phyloP scores from a whole-genome alignment of 202 grass and related monocot genomes.

The Brachypodium distachyon region DNA sequence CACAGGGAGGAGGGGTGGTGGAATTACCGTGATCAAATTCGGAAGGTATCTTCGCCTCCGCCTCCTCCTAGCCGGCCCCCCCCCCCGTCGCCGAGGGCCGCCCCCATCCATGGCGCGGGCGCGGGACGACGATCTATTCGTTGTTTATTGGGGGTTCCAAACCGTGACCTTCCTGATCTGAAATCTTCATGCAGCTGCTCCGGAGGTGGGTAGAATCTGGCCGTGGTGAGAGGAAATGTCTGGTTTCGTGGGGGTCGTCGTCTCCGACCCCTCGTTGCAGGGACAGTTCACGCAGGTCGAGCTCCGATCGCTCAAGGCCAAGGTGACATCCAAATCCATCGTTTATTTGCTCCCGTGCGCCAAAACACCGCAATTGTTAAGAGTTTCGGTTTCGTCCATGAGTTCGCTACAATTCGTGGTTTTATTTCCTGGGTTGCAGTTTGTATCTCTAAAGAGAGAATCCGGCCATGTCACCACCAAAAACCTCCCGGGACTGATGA shows the following conservation, averaged over 20 bases:
- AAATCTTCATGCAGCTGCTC: neutral
- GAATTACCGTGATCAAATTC: constrained; percentile 9
- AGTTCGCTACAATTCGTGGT: too few relatives aligned
- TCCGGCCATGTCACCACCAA: constrained; percentile 59
- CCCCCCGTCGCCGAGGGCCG: neutral
- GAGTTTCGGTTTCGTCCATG: neutral
- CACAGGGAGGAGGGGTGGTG: neutral
- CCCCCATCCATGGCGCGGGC: neutral
- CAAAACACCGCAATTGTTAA: neutral
- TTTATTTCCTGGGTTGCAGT: constrained; percentile 51
- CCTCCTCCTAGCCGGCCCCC: neutral
- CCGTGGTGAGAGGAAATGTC: constrained; percentile 45
- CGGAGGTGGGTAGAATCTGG: neutral
- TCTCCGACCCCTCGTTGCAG: constrained; percentile 97
- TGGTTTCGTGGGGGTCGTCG: constrained; percentile 74
- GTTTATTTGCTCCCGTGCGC: neutral
- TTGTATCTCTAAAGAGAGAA: constrained; percentile 57
- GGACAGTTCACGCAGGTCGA: constrained; percentile 99
- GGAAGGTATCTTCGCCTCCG: constrained; percentile 28
- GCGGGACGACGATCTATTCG: neutral
- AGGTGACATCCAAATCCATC: constrained; percentile 36
- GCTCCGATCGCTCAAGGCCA: constrained; percentile 85
- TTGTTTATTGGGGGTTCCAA: neutral
- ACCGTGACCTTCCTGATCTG: constrained; percentile 10
- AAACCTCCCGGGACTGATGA: constrained; percentile 66